Conservation (phyloP, 768 basidiomycete species). For the Boletales sp. region DNA sequence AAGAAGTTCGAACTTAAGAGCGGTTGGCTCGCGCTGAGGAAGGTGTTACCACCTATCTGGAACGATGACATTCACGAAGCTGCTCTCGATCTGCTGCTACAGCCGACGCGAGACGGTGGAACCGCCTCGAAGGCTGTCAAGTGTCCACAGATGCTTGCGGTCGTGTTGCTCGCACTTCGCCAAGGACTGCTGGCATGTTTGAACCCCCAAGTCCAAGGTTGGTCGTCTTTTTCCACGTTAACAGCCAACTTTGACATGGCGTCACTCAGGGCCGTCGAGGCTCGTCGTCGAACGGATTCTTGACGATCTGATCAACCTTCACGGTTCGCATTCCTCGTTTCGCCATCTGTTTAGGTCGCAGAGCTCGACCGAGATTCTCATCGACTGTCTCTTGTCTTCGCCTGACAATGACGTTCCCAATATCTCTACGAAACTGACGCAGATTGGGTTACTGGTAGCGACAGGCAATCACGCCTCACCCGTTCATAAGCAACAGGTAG, state of each 20-base stretch:
- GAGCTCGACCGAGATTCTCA: constrained; percentile 61
- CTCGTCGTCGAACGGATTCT: constrained; percentile 37
- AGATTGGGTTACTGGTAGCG: constrained; percentile 66
- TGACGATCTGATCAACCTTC: constrained; percentile 67
- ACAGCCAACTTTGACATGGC: too few species aligned
- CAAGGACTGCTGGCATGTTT: constrained; percentile 43
- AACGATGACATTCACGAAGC: constrained; percentile 59
- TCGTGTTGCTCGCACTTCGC: constrained; percentile 68
- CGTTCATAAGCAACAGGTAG: constrained; percentile 71
- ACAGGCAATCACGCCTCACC: constrained; percentile 59
- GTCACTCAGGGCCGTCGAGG: constrained; percentile 20
- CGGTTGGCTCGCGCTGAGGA: constrained; percentile 77
- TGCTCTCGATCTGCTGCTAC: constrained; percentile 68
- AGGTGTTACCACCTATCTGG: constrained; percentile 69
- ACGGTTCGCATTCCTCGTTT: constrained; percentile 62
- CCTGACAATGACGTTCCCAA: constrained; percentile 8
- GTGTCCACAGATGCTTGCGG: constrained; percentile 69
- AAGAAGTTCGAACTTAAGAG: constrained; percentile 82
- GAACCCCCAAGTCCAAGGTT: constrained; percentile 18
- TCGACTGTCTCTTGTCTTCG: constrained; percentile 59
- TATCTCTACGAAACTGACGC: constrained; percentile 64
- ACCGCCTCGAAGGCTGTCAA: constrained; percentile 32
- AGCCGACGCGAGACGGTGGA: constrained; percentile 27
- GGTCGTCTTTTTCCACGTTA: neutral
- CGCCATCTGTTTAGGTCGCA: constrained; percentile 72